Evolutionary conservation across 1,284 basidiomycete species (phyloP).

Genomic region (Irpex lacteus): DNA sequence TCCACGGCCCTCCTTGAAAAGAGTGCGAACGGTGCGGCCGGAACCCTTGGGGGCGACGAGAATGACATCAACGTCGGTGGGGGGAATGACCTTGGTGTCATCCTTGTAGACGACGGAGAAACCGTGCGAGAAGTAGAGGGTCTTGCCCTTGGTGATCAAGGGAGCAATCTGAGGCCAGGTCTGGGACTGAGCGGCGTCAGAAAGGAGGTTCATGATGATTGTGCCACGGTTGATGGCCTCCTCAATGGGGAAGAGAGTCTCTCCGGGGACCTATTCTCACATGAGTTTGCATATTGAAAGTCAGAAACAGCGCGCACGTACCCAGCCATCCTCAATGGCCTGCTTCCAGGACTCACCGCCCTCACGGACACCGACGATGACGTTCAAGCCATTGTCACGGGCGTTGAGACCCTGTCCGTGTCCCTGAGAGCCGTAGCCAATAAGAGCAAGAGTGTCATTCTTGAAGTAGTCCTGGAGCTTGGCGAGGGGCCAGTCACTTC

Average conservation of each 20-base stretch:
- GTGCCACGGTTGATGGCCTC: conserved; percentile 96
- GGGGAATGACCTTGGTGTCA: conserved; percentile 92
- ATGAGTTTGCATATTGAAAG: background rate
- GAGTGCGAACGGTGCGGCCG: conserved; percentile 96
- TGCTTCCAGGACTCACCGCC: conserved; percentile 96
- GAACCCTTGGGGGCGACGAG: conserved; percentile 99
- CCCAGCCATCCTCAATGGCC: conserved; percentile 97
- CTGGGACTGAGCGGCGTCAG: conserved; percentile 96
- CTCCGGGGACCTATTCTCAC: conserved; percentile 77
- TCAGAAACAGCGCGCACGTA: conserved; percentile 30
- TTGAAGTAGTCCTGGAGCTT: conserved; percentile 99
- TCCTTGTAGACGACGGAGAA: conserved; percentile 99
- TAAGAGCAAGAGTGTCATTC: conserved; percentile 98
- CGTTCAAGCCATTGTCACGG: conserved; percentile 98
- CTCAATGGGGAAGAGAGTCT: conserved; percentile 98
- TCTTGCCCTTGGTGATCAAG: conserved; percentile 98
- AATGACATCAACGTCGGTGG: conserved; percentile 96
- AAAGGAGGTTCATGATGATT: conserved; percentile 99
- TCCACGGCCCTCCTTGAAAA: conserved; percentile 99
- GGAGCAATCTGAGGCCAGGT: conserved; percentile 91
- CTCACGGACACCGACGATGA: conserved; percentile 98
- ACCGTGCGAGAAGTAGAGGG: conserved; percentile 99
- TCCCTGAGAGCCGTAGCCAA: conserved; percentile 99
- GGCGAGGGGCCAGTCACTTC: conserved; percentile 95
- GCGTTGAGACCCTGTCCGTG: conserved; percentile 99